phyloP scores from a whole-genome alignment of 331 rosid genomes.

The Rhamnella rubrinervis region DNA sequence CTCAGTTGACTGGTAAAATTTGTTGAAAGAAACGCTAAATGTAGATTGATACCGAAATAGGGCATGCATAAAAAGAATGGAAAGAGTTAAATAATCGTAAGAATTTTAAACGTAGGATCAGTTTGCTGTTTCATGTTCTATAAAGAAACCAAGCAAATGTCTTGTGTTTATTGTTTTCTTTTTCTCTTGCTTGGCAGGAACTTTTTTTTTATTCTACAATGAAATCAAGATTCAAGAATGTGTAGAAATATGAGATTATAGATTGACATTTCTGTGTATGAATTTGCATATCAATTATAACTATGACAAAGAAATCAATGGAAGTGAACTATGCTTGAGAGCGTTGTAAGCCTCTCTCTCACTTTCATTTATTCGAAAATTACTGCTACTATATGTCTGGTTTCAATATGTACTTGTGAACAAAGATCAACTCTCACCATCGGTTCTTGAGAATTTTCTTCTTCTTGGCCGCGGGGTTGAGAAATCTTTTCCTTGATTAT shows the following conservation, averaged over 20 bases:
- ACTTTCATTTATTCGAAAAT: not conserved
- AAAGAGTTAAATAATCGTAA: too few relatives aligned
- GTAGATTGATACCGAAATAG: too few relatives aligned
- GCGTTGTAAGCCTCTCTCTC: not conserved
- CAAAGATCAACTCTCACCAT: constrained; percentile 2
- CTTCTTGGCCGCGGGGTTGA: not conserved
- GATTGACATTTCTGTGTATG: not conserved
- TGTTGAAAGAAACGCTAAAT: too few relatives aligned
- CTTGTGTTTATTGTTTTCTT: too few relatives aligned
- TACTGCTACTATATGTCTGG: not conserved
- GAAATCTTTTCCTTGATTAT: constrained; percentile 1
- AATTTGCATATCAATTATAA: not conserved
- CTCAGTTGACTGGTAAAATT: too few relatives aligned
- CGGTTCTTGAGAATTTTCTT: not conserved
- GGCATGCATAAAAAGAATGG: too few relatives aligned
- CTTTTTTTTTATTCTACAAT: too few relatives aligned
- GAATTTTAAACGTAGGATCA: too few relatives aligned
- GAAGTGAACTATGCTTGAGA: not conserved
- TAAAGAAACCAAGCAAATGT: too few relatives aligned
- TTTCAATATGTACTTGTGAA: constrained; percentile 1
- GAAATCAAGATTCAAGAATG: too few relatives aligned
- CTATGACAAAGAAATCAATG: not conserved
- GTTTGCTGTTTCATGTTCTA: too few relatives aligned
- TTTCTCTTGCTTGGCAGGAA: too few relatives aligned
- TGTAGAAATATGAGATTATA: not conserved